Conservation (phyloP, 495 filamentous ascomycete genomes). For the Aspergillus sclerotioniger region DNA sequence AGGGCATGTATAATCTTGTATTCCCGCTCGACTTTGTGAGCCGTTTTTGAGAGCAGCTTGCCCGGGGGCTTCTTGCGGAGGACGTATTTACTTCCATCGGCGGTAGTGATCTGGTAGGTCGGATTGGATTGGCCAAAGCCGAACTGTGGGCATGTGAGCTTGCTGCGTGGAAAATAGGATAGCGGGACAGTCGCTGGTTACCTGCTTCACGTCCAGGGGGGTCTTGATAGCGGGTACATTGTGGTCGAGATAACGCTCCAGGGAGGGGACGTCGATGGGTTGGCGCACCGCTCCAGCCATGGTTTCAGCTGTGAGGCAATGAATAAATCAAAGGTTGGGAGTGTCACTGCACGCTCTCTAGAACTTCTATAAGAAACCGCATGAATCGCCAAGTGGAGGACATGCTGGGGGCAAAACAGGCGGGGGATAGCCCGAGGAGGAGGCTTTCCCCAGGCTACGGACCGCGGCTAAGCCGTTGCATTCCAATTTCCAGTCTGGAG, state of each 20-base stretch:
- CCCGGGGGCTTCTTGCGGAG: slow-evolving; percentile 96
- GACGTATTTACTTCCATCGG: slow-evolving; percentile 68
- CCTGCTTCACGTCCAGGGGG: slow-evolving; percentile 87
- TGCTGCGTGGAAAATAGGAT: not conserved
- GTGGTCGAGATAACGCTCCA: slow-evolving; percentile 73
- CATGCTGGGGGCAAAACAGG: not conserved
- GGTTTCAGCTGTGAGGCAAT: not conserved
- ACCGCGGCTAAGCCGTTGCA: not conserved
- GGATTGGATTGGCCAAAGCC: slow-evolving; percentile 97
- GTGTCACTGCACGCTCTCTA: not conserved
- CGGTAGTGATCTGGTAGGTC: slow-evolving; percentile 81
- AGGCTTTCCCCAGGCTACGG: not conserved
- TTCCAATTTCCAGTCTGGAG: no score
- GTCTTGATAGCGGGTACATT: slow-evolving; percentile 76
- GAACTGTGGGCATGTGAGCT: slow-evolving; percentile 56
- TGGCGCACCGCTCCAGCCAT: slow-evolving; percentile 93
- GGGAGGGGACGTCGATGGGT: slow-evolving; percentile 72
- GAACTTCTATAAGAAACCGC: not conserved
- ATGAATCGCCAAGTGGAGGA: not conserved
- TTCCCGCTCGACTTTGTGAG: slow-evolving; percentile 94
- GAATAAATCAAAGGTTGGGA: not conserved
- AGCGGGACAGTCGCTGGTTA: slow-evolving; percentile 25
- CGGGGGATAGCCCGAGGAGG: not conserved
- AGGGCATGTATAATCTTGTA: slow-evolving; percentile 87
- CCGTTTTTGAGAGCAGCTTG: slow-evolving; percentile 84